These are phyloP conservation scores for Echinosophora koreensis DNA, from an alignment of 306 rosid species.

Conservation along the genomic window DNA sequence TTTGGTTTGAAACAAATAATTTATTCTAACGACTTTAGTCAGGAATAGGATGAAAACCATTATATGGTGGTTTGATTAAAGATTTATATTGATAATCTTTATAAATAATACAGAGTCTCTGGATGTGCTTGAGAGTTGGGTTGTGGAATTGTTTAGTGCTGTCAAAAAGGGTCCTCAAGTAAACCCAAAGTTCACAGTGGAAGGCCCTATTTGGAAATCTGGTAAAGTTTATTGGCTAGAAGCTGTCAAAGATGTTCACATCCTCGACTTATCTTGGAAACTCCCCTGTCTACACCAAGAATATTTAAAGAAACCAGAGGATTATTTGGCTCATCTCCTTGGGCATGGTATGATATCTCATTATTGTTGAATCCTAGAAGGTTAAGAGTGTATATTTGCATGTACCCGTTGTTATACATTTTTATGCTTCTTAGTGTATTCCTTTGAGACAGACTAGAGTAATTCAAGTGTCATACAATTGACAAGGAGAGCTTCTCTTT, in stretches of 20 bases:
- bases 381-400: conserved; percentile 25
- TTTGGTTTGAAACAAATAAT: conserved; percentile 34
- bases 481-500: conserved; percentile 3
- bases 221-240: conserved; percentile 84
- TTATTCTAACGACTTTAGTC: conserved; percentile 17
- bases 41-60: conserved; percentile 39
- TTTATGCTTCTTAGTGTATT: conserved; percentile 27
- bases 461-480: conserved; percentile 6
- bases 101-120: conserved; percentile 77
- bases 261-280: conserved; percentile 84
- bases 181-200: conserved; percentile 66
- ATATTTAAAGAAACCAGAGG: conserved; percentile 90
- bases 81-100: conserved; percentile 27
- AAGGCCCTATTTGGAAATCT: conserved; percentile 84
- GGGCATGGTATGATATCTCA: conserved; percentile 83
- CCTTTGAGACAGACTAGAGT: conserved; percentile 6
- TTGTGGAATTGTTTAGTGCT: conserved; percentile 74
- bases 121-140: conserved; percentile 94
- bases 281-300: conserved; percentile 78
- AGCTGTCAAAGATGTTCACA: conserved; percentile 94
- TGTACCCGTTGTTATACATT: conserved; percentile 7
- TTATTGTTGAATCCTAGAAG: conserved; percentile 32
- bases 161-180: conserved; percentile 71
- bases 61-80: conserved; percentile 25
- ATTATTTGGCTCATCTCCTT: conserved; percentile 93